Evolutionary conservation across 352 stramenopile species (phyloP).

Genomic region (Phytopythium boreale): DNA sequence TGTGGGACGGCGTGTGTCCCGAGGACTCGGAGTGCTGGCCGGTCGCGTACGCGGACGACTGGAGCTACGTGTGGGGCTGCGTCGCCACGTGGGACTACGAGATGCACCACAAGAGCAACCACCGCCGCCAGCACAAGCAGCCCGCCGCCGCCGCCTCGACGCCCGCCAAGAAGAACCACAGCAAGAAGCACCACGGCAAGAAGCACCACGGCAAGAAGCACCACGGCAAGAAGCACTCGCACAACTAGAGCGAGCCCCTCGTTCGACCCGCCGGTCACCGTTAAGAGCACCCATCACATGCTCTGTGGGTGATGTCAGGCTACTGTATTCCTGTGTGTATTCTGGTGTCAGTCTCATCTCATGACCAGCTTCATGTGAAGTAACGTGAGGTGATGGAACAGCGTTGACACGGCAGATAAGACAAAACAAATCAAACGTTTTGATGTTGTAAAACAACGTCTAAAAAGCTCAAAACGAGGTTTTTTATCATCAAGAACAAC

Average conservation of each 20-base stretch:
- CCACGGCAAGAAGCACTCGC: background rate
- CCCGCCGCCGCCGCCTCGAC: background rate
- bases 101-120: background rate
- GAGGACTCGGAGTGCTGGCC: conserved; percentile 1
- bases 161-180: conserved; percentile 1
- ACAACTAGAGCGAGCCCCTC: background rate
- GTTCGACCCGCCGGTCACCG: background rate
- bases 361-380: no score
- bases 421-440: no score
- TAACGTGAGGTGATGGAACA: no score
- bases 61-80: conserved; percentile 4
- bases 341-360: no score
- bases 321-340: background rate
- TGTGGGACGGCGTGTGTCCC: background rate
- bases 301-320: background rate
- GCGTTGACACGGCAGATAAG: no score
- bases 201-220: no score
- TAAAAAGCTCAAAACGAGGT: no score
- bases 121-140: conserved; percentile 2
- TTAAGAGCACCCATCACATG: background rate
- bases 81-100: conserved; percentile 1
- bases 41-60: background rate
- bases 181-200: conserved; percentile 5
- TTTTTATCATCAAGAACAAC: no score
- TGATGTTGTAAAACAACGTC: no score